These are phyloP conservation scores for Catenaria anguillulae DNA, from an alignment of 371 early-diverging fungal species.

Conservation along the genomic window DNA sequence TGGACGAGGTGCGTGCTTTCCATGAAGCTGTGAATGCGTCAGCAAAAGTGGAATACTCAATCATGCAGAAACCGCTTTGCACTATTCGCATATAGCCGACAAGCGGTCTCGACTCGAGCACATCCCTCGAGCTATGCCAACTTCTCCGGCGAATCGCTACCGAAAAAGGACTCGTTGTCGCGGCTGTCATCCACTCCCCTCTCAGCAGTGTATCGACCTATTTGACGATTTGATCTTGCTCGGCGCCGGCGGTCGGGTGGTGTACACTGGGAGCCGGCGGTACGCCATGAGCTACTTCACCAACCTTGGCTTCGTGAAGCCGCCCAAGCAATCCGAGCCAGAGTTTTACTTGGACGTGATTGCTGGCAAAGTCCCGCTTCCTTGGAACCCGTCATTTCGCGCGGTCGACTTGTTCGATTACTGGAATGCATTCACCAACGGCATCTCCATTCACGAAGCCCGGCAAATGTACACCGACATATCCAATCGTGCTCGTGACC, in stretches of 20 bases:
- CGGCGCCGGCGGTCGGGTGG: conserved; percentile 42
- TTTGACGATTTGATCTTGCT: conserved; percentile 53
- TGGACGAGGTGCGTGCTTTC: conserved; percentile 31
- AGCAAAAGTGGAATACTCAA: too few relatives aligned
- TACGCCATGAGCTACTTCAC: conserved; percentile 32
- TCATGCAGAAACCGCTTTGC: too few relatives aligned
- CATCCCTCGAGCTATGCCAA: conserved; percentile 46
- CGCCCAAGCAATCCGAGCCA: conserved; percentile 33
- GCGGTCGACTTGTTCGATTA: conserved; percentile 10
- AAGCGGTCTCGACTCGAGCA: conserved; percentile 44
- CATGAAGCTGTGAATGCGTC: too few relatives aligned
- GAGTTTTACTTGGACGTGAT: conserved; percentile 40
- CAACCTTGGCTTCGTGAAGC: conserved; percentile 38
- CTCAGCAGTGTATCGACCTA: conserved; percentile 37
- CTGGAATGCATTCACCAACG: conserved; percentile 1
- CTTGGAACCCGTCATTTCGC: conserved; percentile 8
- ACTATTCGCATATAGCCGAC: neutral
- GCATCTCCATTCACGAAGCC: neutral
- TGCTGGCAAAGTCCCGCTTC: conserved; percentile 8
- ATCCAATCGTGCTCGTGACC: neutral
- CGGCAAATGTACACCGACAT: too few relatives aligned
- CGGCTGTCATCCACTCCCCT: conserved; percentile 63
- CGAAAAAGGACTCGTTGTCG: conserved; percentile 42
- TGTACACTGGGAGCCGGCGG: conserved; percentile 40
- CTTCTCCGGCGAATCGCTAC: conserved; percentile 38